Percentiles rank a stretch among this genome's conserved stretches.
phyloP scores from a whole-genome alignment of 2,329 filamentous ascomycete genomes.

The Tricladium varicosporioides region DNA sequence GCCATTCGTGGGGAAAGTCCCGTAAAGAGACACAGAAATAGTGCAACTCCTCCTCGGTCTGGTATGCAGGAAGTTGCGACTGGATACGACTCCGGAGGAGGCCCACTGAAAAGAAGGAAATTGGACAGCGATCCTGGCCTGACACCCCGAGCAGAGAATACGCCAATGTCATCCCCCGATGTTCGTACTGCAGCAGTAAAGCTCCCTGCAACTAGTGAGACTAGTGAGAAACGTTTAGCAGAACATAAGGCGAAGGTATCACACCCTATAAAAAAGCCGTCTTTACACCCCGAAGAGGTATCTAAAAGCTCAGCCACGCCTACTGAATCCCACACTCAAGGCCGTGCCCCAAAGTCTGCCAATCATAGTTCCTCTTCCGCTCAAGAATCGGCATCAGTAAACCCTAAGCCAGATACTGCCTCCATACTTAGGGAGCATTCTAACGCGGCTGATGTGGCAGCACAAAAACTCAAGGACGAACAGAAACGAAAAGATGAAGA shows the following conservation, averaged over 20 bases:
- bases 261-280: conserved; percentile 12
- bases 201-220: conserved; percentile 21
- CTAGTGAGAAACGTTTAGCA: conserved; percentile 10
- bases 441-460: too few species aligned
- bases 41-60: conserved; percentile 53
- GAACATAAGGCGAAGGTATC: conserved; percentile 18
- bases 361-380: conserved; percentile 6
- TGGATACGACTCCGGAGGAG: conserved; percentile 53
- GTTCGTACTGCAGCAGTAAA: conserved; percentile 20
- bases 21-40: conserved; percentile 57
- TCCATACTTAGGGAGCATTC: too few species aligned
- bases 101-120: conserved; percentile 54
- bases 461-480: conserved; percentile 34
- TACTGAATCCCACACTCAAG: conserved; percentile 15
- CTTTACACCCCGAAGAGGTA: not conserved
- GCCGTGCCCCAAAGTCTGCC: conserved; percentile 14
- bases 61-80: conserved; percentile 40
- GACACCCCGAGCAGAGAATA: conserved; percentile 23
- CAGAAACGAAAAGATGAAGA: conserved; percentile 38
- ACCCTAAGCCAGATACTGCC: conserved; percentile 6
- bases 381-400: conserved; percentile 14
- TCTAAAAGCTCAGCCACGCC: too few species aligned
- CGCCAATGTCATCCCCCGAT: conserved; percentile 29
- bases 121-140: conserved; percentile 47
- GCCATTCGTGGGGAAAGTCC: conserved; percentile 48